Percentiles rank a stretch among this genome's conserved stretches.
Conservation (phyloP, 2,329 filamentous ascomycete species). For the Aaosphaeria pasadenensis region DNA sequence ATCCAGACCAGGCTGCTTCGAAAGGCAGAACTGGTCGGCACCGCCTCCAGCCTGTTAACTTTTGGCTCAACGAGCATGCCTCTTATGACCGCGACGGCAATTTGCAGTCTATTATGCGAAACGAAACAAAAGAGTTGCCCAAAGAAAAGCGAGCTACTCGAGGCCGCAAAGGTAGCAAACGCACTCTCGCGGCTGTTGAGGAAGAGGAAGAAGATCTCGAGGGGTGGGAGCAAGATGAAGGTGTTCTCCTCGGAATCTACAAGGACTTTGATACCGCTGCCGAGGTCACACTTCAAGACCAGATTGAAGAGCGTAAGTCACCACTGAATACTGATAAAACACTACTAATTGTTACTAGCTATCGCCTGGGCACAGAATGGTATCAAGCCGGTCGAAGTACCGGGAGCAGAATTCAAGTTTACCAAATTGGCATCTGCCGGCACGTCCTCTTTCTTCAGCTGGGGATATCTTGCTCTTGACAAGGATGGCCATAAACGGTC, state of each 20-base stretch:
- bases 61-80: conserved; percentile 80
- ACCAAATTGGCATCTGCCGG: conserved; percentile 68
- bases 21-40: conserved; percentile 67
- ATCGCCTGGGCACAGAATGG: conserved; percentile 58
- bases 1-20: conserved; percentile 23
- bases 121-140: conserved; percentile 56
- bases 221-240: conserved; percentile 69
- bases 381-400: conserved; percentile 57
- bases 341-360: conserved; percentile 41
- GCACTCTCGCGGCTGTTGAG: conserved; percentile 34
- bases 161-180: conserved; percentile 24
- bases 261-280: conserved; percentile 61
- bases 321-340: neutral
- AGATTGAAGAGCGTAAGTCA: conserved; percentile 40
- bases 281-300: conserved; percentile 55
- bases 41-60: conserved; percentile 75
- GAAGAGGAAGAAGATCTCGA: conserved; percentile 59
- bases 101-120: conserved; percentile 75
- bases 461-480: conserved; percentile 84
- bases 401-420: conserved; percentile 74
- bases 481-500: conserved; percentile 78
- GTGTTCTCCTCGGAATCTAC: conserved; percentile 62
- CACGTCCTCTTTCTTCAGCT: conserved; percentile 80
- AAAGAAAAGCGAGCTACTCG: conserved; percentile 33
- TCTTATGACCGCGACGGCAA: conserved; percentile 66